phyloP scores from a whole-genome alignment of 352 stramenopile genomes.

The Phytophthora nicotianae region DNA sequence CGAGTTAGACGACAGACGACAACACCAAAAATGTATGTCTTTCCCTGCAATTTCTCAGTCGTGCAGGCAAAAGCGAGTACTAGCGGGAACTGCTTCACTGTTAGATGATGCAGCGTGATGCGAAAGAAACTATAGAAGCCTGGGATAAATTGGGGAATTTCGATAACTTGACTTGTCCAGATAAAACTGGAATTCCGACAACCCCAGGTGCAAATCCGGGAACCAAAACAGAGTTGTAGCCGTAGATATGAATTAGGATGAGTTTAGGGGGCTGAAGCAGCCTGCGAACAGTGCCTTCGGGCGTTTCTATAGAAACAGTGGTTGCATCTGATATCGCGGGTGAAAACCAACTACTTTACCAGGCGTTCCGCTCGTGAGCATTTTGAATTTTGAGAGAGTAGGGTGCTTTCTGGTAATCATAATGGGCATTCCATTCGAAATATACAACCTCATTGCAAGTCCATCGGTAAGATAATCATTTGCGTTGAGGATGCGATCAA shows the following conservation, averaged over 20 bases:
- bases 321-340: neutral
- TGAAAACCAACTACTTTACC: neutral
- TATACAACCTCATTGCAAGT: neutral
- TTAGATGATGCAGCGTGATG: too few relatives aligned
- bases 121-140: too few relatives aligned
- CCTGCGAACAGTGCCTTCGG: too few relatives aligned
- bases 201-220: neutral
- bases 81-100: neutral
- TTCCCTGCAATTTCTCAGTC: neutral
- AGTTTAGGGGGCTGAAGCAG: too few relatives aligned
- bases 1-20: neutral
- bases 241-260: too few relatives aligned
- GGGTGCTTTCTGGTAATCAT: slow-evolving; percentile 2
- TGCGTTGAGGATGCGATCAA: neutral
- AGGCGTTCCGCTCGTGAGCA: neutral
- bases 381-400: neutral
- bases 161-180: neutral
- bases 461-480: slow-evolving; percentile 2
- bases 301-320: neutral
- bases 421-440: neutral
- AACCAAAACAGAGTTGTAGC: neutral
- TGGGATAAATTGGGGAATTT: slow-evolving; percentile 4
- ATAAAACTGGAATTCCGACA: neutral
- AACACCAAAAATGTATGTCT: slow-evolving; percentile 1
- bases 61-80: slow-evolving; percentile 12